A percentile compares a stretch with the other conserved stretches of the same genome.
phyloP scores from a whole-genome alignment of 495 filamentous ascomycete genomes.

The Penicillium cataractarum region DNA sequence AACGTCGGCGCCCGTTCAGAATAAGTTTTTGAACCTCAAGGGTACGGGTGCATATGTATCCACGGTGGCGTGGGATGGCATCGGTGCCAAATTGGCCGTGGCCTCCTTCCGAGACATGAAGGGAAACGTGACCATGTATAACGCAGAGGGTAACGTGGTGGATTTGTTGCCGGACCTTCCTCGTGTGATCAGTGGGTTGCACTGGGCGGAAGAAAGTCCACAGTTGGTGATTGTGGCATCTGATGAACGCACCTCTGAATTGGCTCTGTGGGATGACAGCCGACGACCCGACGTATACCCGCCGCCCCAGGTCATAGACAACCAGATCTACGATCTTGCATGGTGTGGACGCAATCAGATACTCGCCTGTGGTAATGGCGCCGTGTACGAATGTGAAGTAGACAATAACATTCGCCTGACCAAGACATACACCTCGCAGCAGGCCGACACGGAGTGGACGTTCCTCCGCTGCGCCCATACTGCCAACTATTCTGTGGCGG shows the following conservation, averaged over 20 bases:
- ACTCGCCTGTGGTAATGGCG: constrained; percentile 45
- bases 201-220: constrained; percentile 44
- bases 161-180: constrained; percentile 54
- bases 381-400: constrained; percentile 50
- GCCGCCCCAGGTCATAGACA: constrained; percentile 42
- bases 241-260: constrained; percentile 43
- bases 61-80: constrained; percentile 72
- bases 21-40: constrained; percentile 44
- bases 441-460: constrained; percentile 38
- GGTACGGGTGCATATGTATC: constrained; percentile 43
- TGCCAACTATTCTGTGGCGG: constrained; percentile 33
- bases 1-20: constrained; percentile 39
- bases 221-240: constrained; percentile 50
- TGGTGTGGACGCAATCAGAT: constrained; percentile 42
- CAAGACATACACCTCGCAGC: constrained; percentile 39
- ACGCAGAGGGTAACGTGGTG: constrained; percentile 58
- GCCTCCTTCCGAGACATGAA: constrained; percentile 65
- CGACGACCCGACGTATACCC: constrained; percentile 47
- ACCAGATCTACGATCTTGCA: constrained; percentile 41
- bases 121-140: constrained; percentile 70
- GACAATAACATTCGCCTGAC: constrained; percentile 42
- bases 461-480: constrained; percentile 42
- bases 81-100: constrained; percentile 68
- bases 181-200: constrained; percentile 46
- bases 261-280: constrained; percentile 51